phyloP scores from a whole-genome alignment of 257 asterid genomes.

The Solanum bukasovii region DNA sequence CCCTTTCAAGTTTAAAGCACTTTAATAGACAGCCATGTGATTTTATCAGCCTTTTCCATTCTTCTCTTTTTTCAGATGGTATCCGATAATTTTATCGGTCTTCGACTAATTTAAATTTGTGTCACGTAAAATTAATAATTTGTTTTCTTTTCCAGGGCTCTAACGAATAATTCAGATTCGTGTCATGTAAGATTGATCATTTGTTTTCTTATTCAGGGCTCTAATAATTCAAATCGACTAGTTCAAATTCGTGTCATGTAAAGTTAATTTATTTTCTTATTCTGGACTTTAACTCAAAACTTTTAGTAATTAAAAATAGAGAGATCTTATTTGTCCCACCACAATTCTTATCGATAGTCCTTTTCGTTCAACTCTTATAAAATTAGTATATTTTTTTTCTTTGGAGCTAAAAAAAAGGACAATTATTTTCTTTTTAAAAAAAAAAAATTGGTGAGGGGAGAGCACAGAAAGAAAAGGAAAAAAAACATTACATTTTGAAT shows the following conservation, averaged over 20 bases:
- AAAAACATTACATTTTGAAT: neutral
- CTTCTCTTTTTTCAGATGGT: neutral
- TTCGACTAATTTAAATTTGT: too few species aligned
- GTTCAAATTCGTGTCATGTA: too few species aligned
- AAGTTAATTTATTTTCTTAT: neutral
- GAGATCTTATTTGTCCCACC: neutral
- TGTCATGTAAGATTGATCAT: neutral
- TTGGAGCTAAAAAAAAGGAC: neutral
- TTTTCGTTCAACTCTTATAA: neutral
- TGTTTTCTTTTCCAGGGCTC: too few species aligned
- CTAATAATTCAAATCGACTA: too few species aligned
- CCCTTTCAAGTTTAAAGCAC: constrained; percentile 15
- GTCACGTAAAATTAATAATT: too few species aligned
- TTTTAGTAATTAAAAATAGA: neutral
- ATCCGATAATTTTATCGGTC: too few species aligned
- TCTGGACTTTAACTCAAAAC: neutral
- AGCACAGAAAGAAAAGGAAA: too few species aligned
- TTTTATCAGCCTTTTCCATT: constrained; percentile 28
- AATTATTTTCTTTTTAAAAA: neutral
- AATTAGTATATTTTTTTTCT: neutral
- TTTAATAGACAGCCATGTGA: constrained; percentile 39
- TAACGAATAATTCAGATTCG: neutral
- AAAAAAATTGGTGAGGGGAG: too few species aligned
- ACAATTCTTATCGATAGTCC: neutral
- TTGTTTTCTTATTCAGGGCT: neutral